These are phyloP conservation scores for Stipa capillata DNA, from an alignment of 176 grass and related monocot genomes.

Conservation along the genomic window DNA sequence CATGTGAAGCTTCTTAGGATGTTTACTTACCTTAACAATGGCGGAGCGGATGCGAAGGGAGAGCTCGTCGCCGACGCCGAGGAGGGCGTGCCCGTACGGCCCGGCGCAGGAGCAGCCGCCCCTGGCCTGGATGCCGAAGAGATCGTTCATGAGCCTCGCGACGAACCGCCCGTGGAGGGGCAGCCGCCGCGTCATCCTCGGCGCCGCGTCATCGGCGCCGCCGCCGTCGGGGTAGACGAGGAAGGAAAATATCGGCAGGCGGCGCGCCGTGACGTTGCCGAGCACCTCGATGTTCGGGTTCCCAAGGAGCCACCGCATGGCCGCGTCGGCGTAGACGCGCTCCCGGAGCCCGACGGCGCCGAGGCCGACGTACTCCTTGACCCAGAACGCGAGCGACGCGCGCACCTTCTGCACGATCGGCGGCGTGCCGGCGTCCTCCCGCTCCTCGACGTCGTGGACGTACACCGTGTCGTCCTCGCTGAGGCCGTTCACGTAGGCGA, in stretches of 20 bases:
- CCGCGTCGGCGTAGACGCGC: constrained; percentile 22
- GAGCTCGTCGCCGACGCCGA: constrained; percentile 35
- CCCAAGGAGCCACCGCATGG: constrained; percentile 26
- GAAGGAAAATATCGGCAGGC: constrained; percentile 90
- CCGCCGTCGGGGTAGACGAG: constrained; percentile 26
- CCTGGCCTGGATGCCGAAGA: constrained; percentile 80
- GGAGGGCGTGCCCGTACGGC: constrained; percentile 70
- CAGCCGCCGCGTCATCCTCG: background rate
- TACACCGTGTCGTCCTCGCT: constrained; percentile 66
- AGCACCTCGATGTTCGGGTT: constrained; percentile 47
- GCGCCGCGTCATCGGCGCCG: background rate
- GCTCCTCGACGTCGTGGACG: constrained; percentile 46
- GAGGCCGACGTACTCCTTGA: constrained; percentile 59
- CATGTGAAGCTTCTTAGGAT: background rate
- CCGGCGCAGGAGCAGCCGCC: constrained; percentile 78
- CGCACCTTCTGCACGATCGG: constrained; percentile 66
- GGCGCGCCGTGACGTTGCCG: constrained; percentile 25
- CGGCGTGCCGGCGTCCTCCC: constrained; percentile 79
- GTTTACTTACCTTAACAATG: constrained; percentile 29
- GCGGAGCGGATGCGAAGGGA: constrained; percentile 58
- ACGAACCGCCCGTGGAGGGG: constrained; percentile 82
- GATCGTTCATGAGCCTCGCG: constrained; percentile 63
- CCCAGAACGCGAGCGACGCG: constrained; percentile 65
- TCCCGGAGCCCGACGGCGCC: constrained; percentile 25
- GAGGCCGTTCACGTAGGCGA: constrained; percentile 64